Base-by-base conservation (phyloP, 805 yeast species). In the Komagataella phaffii region DNA sequence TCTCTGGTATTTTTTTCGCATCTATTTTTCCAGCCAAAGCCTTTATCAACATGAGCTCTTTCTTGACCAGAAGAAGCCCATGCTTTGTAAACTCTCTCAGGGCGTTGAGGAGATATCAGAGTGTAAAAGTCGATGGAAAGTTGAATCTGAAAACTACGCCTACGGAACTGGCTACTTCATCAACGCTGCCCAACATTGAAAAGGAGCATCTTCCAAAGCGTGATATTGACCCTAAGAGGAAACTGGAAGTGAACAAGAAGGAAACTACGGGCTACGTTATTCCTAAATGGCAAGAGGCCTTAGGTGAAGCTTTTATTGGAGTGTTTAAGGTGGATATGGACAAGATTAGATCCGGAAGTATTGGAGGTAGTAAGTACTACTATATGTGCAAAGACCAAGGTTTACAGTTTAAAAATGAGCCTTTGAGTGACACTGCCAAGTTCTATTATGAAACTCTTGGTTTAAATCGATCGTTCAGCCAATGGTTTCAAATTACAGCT, bases 401-500 rank as follows among this genome's bases (percentile, higher is more conserved):
- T 3, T 67, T 86, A 59, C 85, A 79, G 64, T 83, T 76, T 56
- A 86, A 83, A n/a, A 74, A 83, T 53, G 90, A 84, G 61, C 82
- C 79, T 44, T 69, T 86, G 45, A 76, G 86, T 3, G 80, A 77
- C 17, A 76, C 86, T 4, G 96, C 96, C 1, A 72, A 71, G 51
- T 93, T 88, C 63, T 93, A 88, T 74, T 93, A 88, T 63, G 85
- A 87, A 51, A 85, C 90, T 10, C 70, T 93, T 53, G 83, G 79
- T 23, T 71, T 93, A 61, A 96, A 96, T 43, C 75, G 77, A 62
- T 84, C 97, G 0, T 90, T 91, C 62, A 80, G 91, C n/a, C 95
- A 89, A 66, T 91, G 96, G 96, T 91, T 84, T 65, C 98, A 91
- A 68, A 85, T 93, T 55, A 86, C 96, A 6, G 73, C 84, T 1